Evolutionary conservation across 768 basidiomycete species (phyloP).

Genomic region (Baorangia bicolor): DNA sequence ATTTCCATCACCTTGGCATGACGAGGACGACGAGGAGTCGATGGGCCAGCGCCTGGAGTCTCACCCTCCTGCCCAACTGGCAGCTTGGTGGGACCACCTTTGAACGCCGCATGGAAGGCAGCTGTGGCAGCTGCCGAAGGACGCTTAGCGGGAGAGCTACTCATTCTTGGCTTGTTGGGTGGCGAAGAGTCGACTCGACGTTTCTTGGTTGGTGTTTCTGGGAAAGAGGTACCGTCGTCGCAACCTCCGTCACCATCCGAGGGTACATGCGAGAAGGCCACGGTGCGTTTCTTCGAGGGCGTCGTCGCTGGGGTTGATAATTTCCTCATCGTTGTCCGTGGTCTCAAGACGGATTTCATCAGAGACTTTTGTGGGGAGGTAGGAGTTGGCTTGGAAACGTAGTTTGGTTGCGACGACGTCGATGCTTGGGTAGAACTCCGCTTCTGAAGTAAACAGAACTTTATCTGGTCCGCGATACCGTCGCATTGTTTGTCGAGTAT

Average conservation of each 20-base stretch:
- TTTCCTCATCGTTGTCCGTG: neutral
- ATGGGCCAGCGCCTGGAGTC: constrained; percentile 16
- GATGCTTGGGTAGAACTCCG: neutral
- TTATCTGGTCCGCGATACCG: constrained; percentile 24
- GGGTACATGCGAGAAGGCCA: constrained; percentile 14
- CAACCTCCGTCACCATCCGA: constrained; percentile 19
- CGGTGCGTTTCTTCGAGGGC: constrained; percentile 34
- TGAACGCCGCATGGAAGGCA: constrained; percentile 23
- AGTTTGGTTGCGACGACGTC: neutral
- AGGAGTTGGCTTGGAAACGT: neutral
- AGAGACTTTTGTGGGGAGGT: constrained; percentile 21
- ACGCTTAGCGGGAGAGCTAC: constrained; percentile 10
- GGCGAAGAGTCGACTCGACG: constrained; percentile 29
- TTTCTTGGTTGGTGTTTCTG: constrained; percentile 45
- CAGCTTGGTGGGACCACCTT: constrained; percentile 6
- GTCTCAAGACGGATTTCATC: constrained; percentile 18
- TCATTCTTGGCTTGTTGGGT: constrained; percentile 13
- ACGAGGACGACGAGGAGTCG: constrained; percentile 23
- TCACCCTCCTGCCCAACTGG: neutral
- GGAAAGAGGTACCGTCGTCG: constrained; percentile 32
- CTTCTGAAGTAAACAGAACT: constrained; percentile 4
- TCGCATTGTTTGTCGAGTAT: constrained; percentile 29
- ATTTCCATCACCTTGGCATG: constrained; percentile 5
- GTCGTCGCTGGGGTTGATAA: constrained; percentile 2
- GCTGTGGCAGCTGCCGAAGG: neutral